These are phyloP conservation scores for Davidsoniella australis DNA, from an alignment of 2,329 filamentous ascomycete species.

Conservation along the genomic window DNA sequence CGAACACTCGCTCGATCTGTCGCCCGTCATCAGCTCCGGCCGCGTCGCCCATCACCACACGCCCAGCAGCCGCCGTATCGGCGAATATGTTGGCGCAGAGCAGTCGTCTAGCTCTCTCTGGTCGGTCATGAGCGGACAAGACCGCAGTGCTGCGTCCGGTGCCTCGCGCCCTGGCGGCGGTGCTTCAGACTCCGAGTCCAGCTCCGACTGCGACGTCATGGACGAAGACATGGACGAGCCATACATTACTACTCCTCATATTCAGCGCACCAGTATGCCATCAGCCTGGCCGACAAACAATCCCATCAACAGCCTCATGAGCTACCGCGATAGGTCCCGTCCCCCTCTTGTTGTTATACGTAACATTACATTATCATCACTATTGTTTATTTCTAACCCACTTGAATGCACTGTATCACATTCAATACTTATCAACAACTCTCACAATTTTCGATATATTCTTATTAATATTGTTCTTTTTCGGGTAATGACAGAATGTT, in stretches of 20 bases:
- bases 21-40: slow-evolving; percentile 57
- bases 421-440: too few species aligned
- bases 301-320: slow-evolving; percentile 47
- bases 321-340: slow-evolving; percentile 63
- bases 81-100: slow-evolving; percentile 32
- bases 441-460: too few species aligned
- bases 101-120: slow-evolving; percentile 58
- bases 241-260: slow-evolving; percentile 67
- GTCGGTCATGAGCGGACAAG: slow-evolving; percentile 51
- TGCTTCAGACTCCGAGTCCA: slow-evolving; percentile 61
- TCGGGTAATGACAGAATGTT: too few species aligned
- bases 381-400: too few species aligned
- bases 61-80: slow-evolving; percentile 29
- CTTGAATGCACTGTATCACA: too few species aligned
- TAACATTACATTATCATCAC: too few species aligned
- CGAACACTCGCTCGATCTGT: slow-evolving; percentile 74
- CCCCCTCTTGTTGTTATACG: too few species aligned
- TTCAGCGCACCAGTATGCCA: slow-evolving; percentile 7
- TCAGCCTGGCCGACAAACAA: slow-evolving; percentile 44
- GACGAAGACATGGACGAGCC: slow-evolving; percentile 65
- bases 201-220: slow-evolving; percentile 52
- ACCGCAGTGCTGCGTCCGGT: slow-evolving; percentile 58
- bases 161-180: slow-evolving; percentile 55
- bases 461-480: too few species aligned
- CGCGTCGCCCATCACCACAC: slow-evolving; percentile 33